Evolutionary conservation across 1,284 basidiomycete species (phyloP), one percentile per base, ranked within the genome.

Genomic region (Puccinia hordei): DNA sequence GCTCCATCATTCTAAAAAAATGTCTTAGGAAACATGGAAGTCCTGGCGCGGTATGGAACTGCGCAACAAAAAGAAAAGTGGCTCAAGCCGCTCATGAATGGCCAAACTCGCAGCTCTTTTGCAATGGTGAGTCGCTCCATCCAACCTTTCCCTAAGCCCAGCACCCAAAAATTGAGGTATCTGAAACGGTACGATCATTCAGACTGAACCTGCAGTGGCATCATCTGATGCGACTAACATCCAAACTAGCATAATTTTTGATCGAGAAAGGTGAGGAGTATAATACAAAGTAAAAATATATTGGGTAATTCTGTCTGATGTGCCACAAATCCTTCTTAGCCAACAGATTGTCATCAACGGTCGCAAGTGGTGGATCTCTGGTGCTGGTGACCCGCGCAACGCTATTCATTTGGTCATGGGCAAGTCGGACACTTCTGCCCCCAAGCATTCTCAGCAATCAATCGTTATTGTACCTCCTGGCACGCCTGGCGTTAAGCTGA

Each of bases 361-460:
- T 0, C 94, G 96, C 87, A 99, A 99, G 89, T 98, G 96, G 95
- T 98, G 93, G 92, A 98, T 98, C 86, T 95, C 93, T 59, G 96
- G 96, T 73, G 96, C 96, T 5, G 95, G 95, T 49, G 95, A 99
- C 86, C 94, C 94, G 65, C 89, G 96, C 81, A 93, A 91, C 82
- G 90, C 90, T 81, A 85, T 99, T 9, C 96, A 99, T 86, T 90
- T 99, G 75, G 93, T 98, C 61, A 92, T 99, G 88, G 96, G 94
- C 82, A 94, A 94, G 88, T 93, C 89, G 82, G 90, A 90, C 84
- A 84, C 87, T 55, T 83, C 82, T 27, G 81, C 83, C 33, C 49
- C 76, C 55, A 82, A 81, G 74, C 92, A 98, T 87, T 87, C 89
- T 81, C 94, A 96, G 84, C 96, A 99, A 87, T 93, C 93, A 82